Evolutionary conservation across 139 green algal species (phyloP), one percentile per base, ranked within the genome.

Genomic region (Picochlorum sp.): DNA sequence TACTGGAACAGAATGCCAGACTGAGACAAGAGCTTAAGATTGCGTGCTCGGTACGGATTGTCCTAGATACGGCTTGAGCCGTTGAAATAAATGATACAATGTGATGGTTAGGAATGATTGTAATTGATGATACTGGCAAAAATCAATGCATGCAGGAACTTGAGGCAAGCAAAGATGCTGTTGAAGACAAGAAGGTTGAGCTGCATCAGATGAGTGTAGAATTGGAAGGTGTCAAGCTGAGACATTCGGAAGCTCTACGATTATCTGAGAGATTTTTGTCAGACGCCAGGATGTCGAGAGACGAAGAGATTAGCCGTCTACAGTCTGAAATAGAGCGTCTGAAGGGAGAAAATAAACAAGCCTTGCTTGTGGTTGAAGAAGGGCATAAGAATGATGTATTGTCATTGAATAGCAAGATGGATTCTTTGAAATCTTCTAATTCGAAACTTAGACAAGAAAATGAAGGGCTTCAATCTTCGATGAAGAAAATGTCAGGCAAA

Each of bases 241-340:
- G 53, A 8, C 36, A 57, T 35, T 33, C 32, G 29, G 28, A 68
- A 40, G 40, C 41, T 63, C 47, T 68, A 20, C 33, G 56, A 18
- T 35, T 65, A 25, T 64, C 37, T 37, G 40, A 50, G 29, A 57
- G 55, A 29, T 58, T 77, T 52, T 31, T 77, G 33, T 55, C 59
- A 0, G 58, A 70, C 12, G 61, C 67, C 2, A 64, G 52, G 14
- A 36, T 33, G 3, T 33, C 61, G 3, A 50, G 70, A 8, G 51
- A 73, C 20, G 44, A 67, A 40, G 59, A 65, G 10, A n/a, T 47
- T 16, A 26, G 18, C 22, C 39, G 39, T 13, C 9, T 47, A 28
- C 22, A 45, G 20, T 63, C 26, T 7, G 39, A 28, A 22, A 50
- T 55, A 39, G 31, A 30, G 45, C 10, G 44, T 30, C 32, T 55